A percentile compares a stretch with the other conserved stretches of the same genome.
phyloP scores from a whole-genome alignment of 1,284 basidiomycete species.

The Boletellus deceptivus region DNA sequence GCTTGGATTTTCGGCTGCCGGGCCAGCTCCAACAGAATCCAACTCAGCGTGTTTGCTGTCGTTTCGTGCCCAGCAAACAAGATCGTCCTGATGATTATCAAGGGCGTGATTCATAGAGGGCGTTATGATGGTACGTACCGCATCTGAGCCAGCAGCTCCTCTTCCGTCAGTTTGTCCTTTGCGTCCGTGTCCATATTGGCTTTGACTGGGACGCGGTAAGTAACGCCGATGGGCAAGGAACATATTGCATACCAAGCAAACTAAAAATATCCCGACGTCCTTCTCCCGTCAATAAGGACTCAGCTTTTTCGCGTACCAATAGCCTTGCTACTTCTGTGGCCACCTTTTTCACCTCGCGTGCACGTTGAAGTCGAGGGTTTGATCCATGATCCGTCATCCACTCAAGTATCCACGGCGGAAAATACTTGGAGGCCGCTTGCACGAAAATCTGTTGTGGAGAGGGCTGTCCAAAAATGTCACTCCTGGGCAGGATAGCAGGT shows the following conservation, averaged over 20 bases:
- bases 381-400: slow-evolving; percentile 37
- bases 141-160: slow-evolving; percentile 52
- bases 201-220: slow-evolving; percentile 40
- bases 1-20: slow-evolving; percentile 38
- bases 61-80: slow-evolving; percentile 55
- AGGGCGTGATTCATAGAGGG: not conserved
- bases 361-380: slow-evolving; percentile 36
- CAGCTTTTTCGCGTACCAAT: slow-evolving; percentile 43
- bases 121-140: slow-evolving; percentile 29
- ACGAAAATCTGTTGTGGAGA: slow-evolving; percentile 23
- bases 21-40: slow-evolving; percentile 44
- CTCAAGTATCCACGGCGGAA: slow-evolving; percentile 34
- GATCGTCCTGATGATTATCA: slow-evolving; percentile 36
- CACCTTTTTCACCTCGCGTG: slow-evolving; percentile 30
- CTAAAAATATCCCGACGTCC: slow-evolving; percentile 41
- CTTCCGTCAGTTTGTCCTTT: slow-evolving; percentile 44
- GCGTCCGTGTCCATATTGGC: slow-evolving; percentile 50
- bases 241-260: slow-evolving; percentile 35
- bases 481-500: slow-evolving; percentile 9
- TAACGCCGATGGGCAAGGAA: not conserved
- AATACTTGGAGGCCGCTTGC: slow-evolving; percentile 18
- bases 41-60: slow-evolving; percentile 43
- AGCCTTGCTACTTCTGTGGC: slow-evolving; percentile 35
- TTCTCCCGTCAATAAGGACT: slow-evolving; percentile 32
- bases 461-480: slow-evolving; percentile 21